Base-by-base conservation (phyloP, 2,329 filamentous ascomycete genomes). In the Grosmannia clavigera region DNA sequence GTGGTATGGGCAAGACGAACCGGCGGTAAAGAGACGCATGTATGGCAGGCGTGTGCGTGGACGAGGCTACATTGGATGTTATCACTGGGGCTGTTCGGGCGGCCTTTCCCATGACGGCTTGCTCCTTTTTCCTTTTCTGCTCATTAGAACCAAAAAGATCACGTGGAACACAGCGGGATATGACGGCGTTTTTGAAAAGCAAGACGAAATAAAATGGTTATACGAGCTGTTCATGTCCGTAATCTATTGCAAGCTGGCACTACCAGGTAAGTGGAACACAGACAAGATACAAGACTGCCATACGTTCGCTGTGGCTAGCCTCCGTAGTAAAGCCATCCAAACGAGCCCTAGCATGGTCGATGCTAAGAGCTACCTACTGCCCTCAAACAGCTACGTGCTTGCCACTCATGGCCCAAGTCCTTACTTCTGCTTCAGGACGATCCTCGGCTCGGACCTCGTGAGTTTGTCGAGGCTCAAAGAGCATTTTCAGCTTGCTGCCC, bases 1-100 rank as follows among this genome's bases (percentile, higher is more conserved):
- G 94, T 73, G 87, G 89, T 64, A 92, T 95, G 71, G 92, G 94
- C 75, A 96, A 94, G 81, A 92, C 90, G 61, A 77, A 82, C 68
- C 83, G 85, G 66, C 83, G 86, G 72, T 89, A 79, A 78, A 58
- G n/a, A 4, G 53, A 27, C 29, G 14, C 25, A 16, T 22, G 22
- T 27, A 27, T 33, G 52, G 31, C 19, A n/a, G 22, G 29, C 29
- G 3, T 55, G 53, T 3, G 25, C n/a, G 43, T 46, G 43, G 43
- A n/a, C 16, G 43, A 46, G 43, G 19, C 19, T 46, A n/a, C 16
- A 19, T 46, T 46, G 43, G 43, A 46, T 46, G 27, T 43, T 16
- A 10, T 12, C 50, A 31, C 25, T 52, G 31, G 33, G 29, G 19
- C 16, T 52, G 55, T 60, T 53, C 22, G 29, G 16, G 48, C 55